A percentile compares a stretch with the other conserved stretches of the same genome.
These are phyloP conservation scores for Tremella yokohamensis DNA, from an alignment of 768 basidiomycete species.

Conservation along the genomic window DNA sequence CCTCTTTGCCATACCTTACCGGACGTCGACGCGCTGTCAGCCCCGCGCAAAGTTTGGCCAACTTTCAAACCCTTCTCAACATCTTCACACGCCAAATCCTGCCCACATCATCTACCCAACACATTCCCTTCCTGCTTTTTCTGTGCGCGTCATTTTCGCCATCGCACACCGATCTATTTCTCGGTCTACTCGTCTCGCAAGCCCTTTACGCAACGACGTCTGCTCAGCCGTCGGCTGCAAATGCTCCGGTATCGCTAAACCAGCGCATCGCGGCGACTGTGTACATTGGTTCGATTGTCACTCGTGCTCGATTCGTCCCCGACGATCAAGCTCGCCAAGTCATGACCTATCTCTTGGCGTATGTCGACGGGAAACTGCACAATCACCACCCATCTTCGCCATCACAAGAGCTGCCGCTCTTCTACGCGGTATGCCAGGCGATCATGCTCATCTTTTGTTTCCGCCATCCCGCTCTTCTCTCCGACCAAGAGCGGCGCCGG, in stretches of 20 bases:
- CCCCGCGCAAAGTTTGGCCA: constrained; percentile 55
- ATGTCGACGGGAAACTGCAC: constrained; percentile 65
- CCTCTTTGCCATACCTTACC: constrained; percentile 16
- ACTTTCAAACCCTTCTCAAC: constrained; percentile 81
- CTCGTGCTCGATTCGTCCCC: constrained; percentile 80
- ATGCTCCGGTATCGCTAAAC: constrained; percentile 53
- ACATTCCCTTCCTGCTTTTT: constrained; percentile 95
- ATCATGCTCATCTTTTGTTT: constrained; percentile 97
- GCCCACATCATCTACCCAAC: constrained; percentile 92
- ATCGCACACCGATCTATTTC: constrained; percentile 86
- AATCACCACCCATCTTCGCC: constrained; percentile 61
- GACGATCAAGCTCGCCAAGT: constrained; percentile 68
- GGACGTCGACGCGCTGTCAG: constrained; percentile 51
- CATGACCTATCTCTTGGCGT: constrained; percentile 79
- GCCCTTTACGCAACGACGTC: constrained; percentile 66
- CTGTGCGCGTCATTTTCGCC: constrained; percentile 88
- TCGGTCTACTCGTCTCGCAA: constrained; percentile 87
- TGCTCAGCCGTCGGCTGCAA: constrained; percentile 36
- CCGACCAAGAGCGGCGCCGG: constrained; percentile 55
- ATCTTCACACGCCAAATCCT: constrained; percentile 93
- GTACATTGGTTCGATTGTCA: constrained; percentile 88
- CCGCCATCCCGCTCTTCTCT: constrained; percentile 78
- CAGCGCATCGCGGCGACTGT: constrained; percentile 88
- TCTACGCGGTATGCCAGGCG: constrained; percentile 88
- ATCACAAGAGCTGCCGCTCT: constrained; percentile 59